phyloP scores from a whole-genome alignment of 1,139 yeast genomes.

The Blastobotrys ciferrii region DNA sequence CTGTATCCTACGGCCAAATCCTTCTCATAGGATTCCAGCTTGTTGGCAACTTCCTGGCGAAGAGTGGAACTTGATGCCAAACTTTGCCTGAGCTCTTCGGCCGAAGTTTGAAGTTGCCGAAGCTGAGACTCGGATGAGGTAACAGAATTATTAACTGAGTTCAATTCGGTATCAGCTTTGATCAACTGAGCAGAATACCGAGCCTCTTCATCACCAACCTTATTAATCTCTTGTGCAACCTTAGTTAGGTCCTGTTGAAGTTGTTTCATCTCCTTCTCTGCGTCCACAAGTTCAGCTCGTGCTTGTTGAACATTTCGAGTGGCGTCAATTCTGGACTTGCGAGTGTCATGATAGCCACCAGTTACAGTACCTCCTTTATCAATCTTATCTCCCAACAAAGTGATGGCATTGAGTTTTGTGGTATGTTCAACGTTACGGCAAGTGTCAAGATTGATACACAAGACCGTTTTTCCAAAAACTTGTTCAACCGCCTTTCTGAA shows the following conservation, averaged over 20 bases:
- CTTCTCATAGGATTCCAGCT: constrained; percentile 35
- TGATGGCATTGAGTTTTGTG: constrained; percentile 70
- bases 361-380: constrained; percentile 80
- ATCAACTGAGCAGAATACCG: constrained; percentile 1
- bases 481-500: constrained; percentile 66
- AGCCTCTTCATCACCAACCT: constrained; percentile 22
- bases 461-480: constrained; percentile 77
- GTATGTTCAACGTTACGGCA: constrained; percentile 69
- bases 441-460: constrained; percentile 64
- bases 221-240: constrained; percentile 47
- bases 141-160: constrained; percentile 1
- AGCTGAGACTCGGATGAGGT: background rate
- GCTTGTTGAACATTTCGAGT: constrained; percentile 55
- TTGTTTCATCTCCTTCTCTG: constrained; percentile 40
- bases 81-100: background rate
- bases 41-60: constrained; percentile 4
- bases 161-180: constrained; percentile 1
- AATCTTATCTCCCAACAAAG: constrained; percentile 88
- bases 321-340: constrained; percentile 68
- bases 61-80: background rate
- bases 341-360: constrained; percentile 83
- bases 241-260: constrained; percentile 36
- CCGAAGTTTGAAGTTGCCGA: constrained; percentile 1
- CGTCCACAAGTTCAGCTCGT: constrained; percentile 46
- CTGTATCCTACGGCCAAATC: constrained; percentile 60